Percentiles rank a stretch among this genome's conserved stretches.
phyloP scores from a whole-genome alignment of 768 basidiomycete species.

The Russula emetica region DNA sequence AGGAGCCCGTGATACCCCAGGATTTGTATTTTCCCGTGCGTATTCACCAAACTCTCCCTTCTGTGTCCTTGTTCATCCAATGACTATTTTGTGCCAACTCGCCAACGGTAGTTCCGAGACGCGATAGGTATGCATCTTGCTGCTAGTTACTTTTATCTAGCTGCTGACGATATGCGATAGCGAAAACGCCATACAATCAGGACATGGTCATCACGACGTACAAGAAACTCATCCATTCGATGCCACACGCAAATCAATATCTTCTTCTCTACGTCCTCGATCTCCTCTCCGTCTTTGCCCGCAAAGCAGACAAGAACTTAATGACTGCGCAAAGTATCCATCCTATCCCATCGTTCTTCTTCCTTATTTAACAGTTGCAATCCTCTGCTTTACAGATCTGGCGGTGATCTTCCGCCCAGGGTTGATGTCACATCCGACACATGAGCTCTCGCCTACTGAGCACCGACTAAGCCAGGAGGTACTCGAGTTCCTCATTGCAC shows the following conservation, averaged over 20 bases:
- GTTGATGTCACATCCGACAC: constrained; percentile 80
- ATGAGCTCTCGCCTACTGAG: constrained; percentile 81
- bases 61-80: constrained; percentile 1
- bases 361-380: neutral
- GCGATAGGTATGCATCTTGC: constrained; percentile 52
- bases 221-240: constrained; percentile 74
- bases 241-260: constrained; percentile 90
- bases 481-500: constrained; percentile 91
- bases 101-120: constrained; percentile 62
- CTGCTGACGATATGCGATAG: constrained; percentile 37
- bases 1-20: constrained; percentile 95
- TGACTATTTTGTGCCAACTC: neutral
- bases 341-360: no score
- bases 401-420: constrained; percentile 98
- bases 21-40: constrained; percentile 84
- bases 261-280: constrained; percentile 97
- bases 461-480: constrained; percentile 86
- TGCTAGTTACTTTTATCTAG: neutral
- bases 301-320: constrained; percentile 85
- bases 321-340: constrained; percentile 92
- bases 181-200: constrained; percentile 62
- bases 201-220: constrained; percentile 74
- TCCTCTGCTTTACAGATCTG: constrained; percentile 53
- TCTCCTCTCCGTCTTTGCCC: constrained; percentile 89
- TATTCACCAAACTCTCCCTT: constrained; percentile 26